phyloP scores from a whole-genome alignment of 148 eudicot genomes.

The Camellia lanceoleosa region DNA sequence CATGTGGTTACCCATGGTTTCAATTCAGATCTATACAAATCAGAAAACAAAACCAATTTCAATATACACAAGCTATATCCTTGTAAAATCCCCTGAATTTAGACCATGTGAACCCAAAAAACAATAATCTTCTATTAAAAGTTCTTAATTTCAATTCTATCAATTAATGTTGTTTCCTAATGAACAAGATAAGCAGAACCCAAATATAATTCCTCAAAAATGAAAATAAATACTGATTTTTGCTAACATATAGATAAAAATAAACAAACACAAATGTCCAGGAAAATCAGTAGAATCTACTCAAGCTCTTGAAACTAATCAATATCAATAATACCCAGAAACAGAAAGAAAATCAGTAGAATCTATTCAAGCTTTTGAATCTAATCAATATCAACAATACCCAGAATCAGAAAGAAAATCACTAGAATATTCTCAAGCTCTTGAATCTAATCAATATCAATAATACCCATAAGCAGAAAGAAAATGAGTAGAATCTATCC shows the following conservation, averaged over 20 bases:
- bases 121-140: no score
- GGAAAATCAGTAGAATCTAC: slow-evolving; percentile 6
- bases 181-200: no score
- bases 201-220: no score
- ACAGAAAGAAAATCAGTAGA: not conserved
- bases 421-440: not conserved
- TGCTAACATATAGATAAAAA: no score
- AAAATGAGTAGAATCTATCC: not conserved
- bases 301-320: not conserved
- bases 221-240: no score
- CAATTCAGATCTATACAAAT: slow-evolving; percentile 19
- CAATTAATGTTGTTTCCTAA: no score
- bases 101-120: no score
- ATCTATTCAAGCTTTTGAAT: no score
- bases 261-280: not conserved
- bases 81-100: no score
- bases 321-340: slow-evolving; percentile 11
- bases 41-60: not conserved
- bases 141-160: no score
- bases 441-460: not conserved
- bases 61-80: not conserved
- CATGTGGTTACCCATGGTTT: slow-evolving; percentile 69
- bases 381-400: no score
- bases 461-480: slow-evolving; percentile 8
- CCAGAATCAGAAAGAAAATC: not conserved